Percentiles rank a stretch among this genome's conserved stretches.
Conservation (phyloP, 2,329 filamentous ascomycete genomes). For the Exophiala calicioides region DNA sequence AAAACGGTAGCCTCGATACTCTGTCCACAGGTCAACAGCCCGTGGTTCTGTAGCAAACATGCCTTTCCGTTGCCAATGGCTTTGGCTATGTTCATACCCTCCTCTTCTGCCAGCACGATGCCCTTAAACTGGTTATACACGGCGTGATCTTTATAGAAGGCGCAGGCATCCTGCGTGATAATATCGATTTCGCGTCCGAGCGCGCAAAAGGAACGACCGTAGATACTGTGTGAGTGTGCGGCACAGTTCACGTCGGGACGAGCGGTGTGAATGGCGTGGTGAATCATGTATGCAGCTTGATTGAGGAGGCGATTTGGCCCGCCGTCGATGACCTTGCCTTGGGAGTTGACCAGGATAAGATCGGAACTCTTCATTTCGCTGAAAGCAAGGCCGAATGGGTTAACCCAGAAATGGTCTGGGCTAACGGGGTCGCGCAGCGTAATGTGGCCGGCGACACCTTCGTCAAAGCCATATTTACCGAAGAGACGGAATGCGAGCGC, state of each 20-base stretch:
- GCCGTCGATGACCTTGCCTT: constrained; percentile 44
- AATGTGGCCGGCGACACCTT: constrained; percentile 63
- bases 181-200: constrained; percentile 62
- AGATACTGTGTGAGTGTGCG: constrained; percentile 60
- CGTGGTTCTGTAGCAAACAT: constrained; percentile 46
- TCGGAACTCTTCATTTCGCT: constrained; percentile 43
- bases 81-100: constrained; percentile 41
- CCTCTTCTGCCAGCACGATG: constrained; percentile 43
- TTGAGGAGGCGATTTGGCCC: constrained; percentile 44
- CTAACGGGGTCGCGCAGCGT: constrained; percentile 57
- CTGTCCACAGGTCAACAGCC: constrained; percentile 42
- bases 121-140: constrained; percentile 43
- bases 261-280: constrained; percentile 60
- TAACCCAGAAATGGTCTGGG: constrained; percentile 53
- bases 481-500: constrained; percentile 62
- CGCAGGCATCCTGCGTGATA: constrained; percentile 60
- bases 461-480: constrained; percentile 59
- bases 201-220: constrained; percentile 63
- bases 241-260: constrained; percentile 61
- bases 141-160: constrained; percentile 50
- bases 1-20: constrained; percentile 52
- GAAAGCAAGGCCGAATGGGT: constrained; percentile 28
- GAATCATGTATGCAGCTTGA: constrained; percentile 60
- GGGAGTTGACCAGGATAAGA: constrained; percentile 42
- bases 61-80: constrained; percentile 44